These are phyloP conservation scores for Xylaria grammica DNA, from an alignment of 495 filamentous ascomycete species.

Conservation along the genomic window DNA sequence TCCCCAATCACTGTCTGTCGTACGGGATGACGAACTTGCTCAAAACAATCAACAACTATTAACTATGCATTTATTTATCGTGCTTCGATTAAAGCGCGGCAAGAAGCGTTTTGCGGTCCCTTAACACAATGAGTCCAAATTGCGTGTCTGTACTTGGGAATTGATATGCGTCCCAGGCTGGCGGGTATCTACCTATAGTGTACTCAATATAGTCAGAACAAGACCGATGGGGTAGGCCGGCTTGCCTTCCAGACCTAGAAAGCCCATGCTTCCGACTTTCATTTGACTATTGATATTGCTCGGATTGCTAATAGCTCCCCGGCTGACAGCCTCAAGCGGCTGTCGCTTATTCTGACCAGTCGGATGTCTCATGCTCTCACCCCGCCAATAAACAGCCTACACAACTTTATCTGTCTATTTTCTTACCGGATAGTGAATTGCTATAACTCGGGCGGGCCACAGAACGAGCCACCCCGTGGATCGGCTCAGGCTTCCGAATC, in stretches of 20 bases:
- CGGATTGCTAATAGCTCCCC: conserved; percentile 27
- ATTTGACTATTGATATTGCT: conserved; percentile 26
- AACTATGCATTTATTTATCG: no score
- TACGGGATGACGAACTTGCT: not conserved
- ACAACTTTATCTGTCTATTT: conserved; percentile 25
- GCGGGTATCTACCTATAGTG: not conserved
- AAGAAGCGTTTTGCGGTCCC: not conserved
- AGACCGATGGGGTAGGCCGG: not conserved
- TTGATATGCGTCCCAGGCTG: not conserved
- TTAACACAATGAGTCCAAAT: not conserved
- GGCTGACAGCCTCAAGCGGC: conserved; percentile 32
- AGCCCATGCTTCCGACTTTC: conserved; percentile 10
- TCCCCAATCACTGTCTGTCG: conserved; percentile 13
- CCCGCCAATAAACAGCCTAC: conserved; percentile 32
- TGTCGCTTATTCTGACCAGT: conserved; percentile 39
- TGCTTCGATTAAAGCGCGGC: not conserved
- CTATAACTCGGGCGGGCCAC: conserved; percentile 34
- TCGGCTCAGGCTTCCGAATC: conserved; percentile 36
- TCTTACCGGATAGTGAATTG: conserved; percentile 28
- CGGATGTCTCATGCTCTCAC: conserved; percentile 27
- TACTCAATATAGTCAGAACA: not conserved
- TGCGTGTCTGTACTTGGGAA: not conserved
- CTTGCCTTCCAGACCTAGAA: not conserved
- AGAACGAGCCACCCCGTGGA: conserved; percentile 26
- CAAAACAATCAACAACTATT: not conserved